Evolutionary conservation across 306 rosid species (phyloP).

Genomic region (Trifolium repens): DNA sequence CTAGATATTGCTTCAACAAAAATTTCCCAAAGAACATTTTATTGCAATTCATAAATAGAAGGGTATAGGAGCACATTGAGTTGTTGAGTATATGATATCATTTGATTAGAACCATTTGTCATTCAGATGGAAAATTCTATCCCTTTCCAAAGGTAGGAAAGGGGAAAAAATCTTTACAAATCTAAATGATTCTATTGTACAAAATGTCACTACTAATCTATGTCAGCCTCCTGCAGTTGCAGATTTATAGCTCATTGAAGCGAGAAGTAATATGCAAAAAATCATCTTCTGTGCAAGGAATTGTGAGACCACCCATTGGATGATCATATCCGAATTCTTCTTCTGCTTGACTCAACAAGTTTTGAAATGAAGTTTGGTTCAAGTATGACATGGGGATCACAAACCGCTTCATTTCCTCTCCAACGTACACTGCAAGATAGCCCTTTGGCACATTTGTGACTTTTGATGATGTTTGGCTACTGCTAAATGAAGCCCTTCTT

Average conservation of each 20-base stretch:
- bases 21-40: neutral
- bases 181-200: neutral
- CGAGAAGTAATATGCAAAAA: neutral
- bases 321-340: neutral
- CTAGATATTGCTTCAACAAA: no score
- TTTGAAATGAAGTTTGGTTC: neutral
- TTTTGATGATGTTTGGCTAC: conserved; percentile 35
- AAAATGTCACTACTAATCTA: conserved; percentile 12
- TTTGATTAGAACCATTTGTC: no score
- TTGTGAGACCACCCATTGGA: neutral
- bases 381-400: neutral
- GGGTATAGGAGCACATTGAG: no score
- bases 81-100: no score
- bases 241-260: conserved; percentile 31
- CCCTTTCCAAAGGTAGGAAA: conserved; percentile 5
- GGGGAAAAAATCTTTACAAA: neutral
- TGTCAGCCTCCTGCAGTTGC: neutral
- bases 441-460: neutral
- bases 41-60: neutral
- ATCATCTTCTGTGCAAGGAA: neutral
- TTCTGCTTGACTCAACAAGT: neutral
- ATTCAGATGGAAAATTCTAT: no score
- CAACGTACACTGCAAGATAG: neutral
- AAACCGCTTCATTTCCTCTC: neutral
- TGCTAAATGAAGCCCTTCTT: neutral